Percentiles rank a stretch among this genome's conserved stretches.
phyloP scores from a whole-genome alignment of 2,329 filamentous ascomycete species.

The Cladosporium oxysporum region DNA sequence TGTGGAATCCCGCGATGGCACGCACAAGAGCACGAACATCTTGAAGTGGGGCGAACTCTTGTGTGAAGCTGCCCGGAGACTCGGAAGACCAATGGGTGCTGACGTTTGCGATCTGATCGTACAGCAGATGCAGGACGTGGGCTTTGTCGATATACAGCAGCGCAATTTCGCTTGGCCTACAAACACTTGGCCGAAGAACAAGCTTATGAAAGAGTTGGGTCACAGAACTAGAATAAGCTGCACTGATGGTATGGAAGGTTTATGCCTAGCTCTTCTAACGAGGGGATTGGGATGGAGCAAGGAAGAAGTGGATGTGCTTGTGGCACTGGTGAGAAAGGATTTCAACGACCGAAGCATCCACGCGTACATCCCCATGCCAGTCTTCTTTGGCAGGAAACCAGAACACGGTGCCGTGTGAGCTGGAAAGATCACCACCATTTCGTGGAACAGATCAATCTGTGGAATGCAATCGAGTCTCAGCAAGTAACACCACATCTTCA shows the following conservation, averaged over 20 bases:
- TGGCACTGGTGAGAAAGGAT: conserved; percentile 37
- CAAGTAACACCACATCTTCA: too few species aligned
- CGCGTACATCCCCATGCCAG: conserved; percentile 42
- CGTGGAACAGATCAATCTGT: too few species aligned
- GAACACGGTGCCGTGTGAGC: too few species aligned
- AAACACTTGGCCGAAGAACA: conserved; percentile 50
- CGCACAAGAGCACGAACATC: conserved; percentile 36
- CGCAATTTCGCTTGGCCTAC: conserved; percentile 44
- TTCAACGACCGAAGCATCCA: conserved; percentile 39
- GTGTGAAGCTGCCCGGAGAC: conserved; percentile 40
- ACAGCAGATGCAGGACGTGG: conserved; percentile 43
- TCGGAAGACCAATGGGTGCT: conserved; percentile 45
- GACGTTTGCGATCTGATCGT: conserved; percentile 42
- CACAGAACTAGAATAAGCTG: conserved; percentile 46
- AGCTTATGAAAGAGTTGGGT: conserved; percentile 53
- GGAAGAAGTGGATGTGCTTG: conserved; percentile 48
- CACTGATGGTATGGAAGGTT: conserved; percentile 45
- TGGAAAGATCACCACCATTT: too few species aligned
- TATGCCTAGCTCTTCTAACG: conserved; percentile 45
- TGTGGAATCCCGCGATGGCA: conserved; percentile 42
- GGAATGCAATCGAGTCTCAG: too few species aligned
- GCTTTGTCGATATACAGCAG: conserved; percentile 47
- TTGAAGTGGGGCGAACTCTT: conserved; percentile 39
- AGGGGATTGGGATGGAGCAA: conserved; percentile 44
- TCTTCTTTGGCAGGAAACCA: conserved; percentile 38